These are phyloP conservation scores for Penicillium sp. DNA, from an alignment of 2,329 filamentous ascomycete genomes.

Conservation along the genomic window DNA sequence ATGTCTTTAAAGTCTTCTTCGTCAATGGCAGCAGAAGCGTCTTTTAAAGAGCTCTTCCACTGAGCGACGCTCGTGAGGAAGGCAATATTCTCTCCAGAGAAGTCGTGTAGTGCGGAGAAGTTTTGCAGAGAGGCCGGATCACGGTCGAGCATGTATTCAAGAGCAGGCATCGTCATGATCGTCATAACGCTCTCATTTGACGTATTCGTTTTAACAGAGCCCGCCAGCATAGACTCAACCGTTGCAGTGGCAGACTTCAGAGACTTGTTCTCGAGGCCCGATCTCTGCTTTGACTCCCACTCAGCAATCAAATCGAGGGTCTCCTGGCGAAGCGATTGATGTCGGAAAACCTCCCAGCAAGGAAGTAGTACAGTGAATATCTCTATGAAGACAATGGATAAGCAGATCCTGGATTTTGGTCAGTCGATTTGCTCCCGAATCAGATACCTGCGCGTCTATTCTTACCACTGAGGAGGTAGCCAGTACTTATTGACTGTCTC, in stretches of 20 bases:
- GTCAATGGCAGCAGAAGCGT: background rate
- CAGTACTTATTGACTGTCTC: constrained; percentile 56
- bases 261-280: background rate
- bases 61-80: constrained; percentile 62
- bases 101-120: constrained; percentile 67
- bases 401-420: constrained; percentile 44
- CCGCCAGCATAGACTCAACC: background rate
- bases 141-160: background rate
- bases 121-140: constrained; percentile 57
- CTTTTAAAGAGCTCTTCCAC: constrained; percentile 50
- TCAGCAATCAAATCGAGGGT: constrained; percentile 39
- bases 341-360: constrained; percentile 56
- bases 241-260: background rate
- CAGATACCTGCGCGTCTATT: background rate
- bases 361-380: constrained; percentile 66
- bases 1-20: background rate
- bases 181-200: background rate
- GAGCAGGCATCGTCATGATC: background rate
- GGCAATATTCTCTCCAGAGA: constrained; percentile 71
- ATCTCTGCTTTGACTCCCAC: constrained; percentile 41
- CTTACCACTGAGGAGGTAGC: constrained; percentile 59
- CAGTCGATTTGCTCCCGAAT: background rate
- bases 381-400: constrained; percentile 64
- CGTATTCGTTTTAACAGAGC: background rate
- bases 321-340: constrained; percentile 35